Conservation (phyloP, 305 asterid species). For the Solanum chacoense region DNA sequence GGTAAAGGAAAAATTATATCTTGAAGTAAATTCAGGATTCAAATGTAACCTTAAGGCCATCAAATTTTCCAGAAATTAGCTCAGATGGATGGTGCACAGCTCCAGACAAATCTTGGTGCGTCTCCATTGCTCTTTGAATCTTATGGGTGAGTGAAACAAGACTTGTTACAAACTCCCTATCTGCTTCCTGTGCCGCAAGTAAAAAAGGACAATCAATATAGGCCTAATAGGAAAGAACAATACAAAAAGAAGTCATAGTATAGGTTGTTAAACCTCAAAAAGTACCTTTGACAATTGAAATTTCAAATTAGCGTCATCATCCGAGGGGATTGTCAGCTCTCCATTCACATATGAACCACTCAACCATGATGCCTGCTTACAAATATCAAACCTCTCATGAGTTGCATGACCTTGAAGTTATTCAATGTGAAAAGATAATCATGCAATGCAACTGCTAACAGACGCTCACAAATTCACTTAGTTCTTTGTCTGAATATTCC, state of each 20-base stretch:
- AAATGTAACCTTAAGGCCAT: constrained; percentile 64
- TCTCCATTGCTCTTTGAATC: constrained; percentile 40
- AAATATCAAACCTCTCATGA: constrained; percentile 6
- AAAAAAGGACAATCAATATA: background rate
- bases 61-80: constrained; percentile 70
- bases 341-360: constrained; percentile 86
- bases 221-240: background rate
- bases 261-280: background rate
- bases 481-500: constrained; percentile 60
- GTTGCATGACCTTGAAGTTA: background rate
- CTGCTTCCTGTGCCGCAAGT: constrained; percentile 53
- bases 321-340: constrained; percentile 53
- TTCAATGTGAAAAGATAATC: background rate
- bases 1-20: too few species aligned
- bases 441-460: background rate
- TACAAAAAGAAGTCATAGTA: background rate
- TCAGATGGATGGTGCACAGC: constrained; percentile 43
- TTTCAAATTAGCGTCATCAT: constrained; percentile 42
- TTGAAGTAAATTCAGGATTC: background rate
- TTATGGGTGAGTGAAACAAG: constrained; percentile 48
- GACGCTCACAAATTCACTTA: constrained; percentile 61
- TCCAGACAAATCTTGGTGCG: constrained; percentile 47
- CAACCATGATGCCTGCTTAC: constrained; percentile 65
- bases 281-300: constrained; percentile 76
- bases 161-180: constrained; percentile 46